phyloP scores from a whole-genome alignment of 1,284 basidiomycete genomes.

The Boletellus sp. region DNA sequence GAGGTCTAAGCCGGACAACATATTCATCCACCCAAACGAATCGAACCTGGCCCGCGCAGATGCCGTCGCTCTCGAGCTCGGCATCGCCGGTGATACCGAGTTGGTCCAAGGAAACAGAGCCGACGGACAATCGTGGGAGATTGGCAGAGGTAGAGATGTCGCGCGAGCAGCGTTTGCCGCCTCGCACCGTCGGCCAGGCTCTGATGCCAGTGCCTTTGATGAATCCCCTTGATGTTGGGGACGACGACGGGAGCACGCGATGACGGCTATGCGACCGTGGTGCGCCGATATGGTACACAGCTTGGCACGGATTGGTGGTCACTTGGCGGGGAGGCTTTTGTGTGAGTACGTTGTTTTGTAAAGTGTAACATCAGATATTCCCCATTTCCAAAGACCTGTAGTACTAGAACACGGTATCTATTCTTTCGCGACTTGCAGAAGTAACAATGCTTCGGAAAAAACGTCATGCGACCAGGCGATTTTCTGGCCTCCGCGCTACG shows the following conservation, averaged over 20 bases:
- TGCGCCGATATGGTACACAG: too few species aligned
- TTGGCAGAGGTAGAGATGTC: conserved; percentile 38
- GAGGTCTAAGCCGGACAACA: conserved; percentile 52
- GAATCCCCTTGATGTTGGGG: conserved; percentile 3
- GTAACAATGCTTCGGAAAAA: too few species aligned
- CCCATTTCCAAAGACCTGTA: too few species aligned
- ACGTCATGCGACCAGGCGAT: too few species aligned
- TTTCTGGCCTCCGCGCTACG: too few species aligned
- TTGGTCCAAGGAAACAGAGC: conserved; percentile 34
- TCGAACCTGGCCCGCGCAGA: conserved; percentile 65
- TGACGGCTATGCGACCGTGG: neutral
- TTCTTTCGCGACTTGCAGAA: too few species aligned
- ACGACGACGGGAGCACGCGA: conserved; percentile 8
- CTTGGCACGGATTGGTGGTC: too few species aligned
- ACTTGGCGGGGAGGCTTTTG: too few species aligned
- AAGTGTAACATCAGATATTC: too few species aligned
- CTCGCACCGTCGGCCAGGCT: conserved; percentile 7
- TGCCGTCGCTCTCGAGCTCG: conserved; percentile 51
- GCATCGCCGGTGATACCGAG: conserved; percentile 44
- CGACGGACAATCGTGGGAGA: conserved; percentile 37
- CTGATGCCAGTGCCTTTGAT: conserved; percentile 14
- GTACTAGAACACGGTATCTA: too few species aligned
- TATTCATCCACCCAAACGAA: conserved; percentile 59
- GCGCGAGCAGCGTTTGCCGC: conserved; percentile 32
- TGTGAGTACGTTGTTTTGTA: too few species aligned